Conservation (phyloP, 495 filamentous ascomycete species). For the Aspergillus ostianus region DNA sequence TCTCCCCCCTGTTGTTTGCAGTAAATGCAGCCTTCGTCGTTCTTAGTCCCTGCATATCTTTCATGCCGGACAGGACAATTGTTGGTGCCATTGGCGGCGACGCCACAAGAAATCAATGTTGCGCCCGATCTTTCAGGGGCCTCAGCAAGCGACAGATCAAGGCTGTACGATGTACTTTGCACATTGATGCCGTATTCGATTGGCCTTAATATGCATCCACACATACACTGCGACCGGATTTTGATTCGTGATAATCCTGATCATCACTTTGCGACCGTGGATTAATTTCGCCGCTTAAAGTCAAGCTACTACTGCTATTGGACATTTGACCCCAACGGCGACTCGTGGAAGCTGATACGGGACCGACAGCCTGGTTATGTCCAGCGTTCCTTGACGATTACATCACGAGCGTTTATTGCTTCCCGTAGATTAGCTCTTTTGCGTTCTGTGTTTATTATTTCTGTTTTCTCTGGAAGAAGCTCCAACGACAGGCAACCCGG, state of each 20-base stretch:
- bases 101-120: background rate
- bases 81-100: background rate
- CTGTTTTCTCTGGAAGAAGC: background rate
- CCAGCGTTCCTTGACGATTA: background rate
- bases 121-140: background rate
- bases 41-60: background rate
- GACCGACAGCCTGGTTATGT: background rate
- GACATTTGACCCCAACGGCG: background rate
- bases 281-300: background rate
- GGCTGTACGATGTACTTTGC: background rate
- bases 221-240: background rate
- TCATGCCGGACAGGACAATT: background rate
- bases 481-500: background rate
- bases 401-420: background rate
- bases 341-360: background rate
- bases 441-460: background rate
- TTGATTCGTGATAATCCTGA: background rate
- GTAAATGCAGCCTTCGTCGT: background rate
- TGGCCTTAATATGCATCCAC: background rate
- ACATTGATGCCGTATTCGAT: background rate
- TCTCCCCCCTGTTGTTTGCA: background rate
- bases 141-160: background rate
- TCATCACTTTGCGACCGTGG: background rate
- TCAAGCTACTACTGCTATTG: background rate
- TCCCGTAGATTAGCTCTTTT: background rate